A percentile compares a stretch with the other conserved stretches of the same genome.
These are phyloP conservation scores for Cladophialophora immunda DNA, from an alignment of 2,329 filamentous ascomycete genomes.

Conservation along the genomic window DNA sequence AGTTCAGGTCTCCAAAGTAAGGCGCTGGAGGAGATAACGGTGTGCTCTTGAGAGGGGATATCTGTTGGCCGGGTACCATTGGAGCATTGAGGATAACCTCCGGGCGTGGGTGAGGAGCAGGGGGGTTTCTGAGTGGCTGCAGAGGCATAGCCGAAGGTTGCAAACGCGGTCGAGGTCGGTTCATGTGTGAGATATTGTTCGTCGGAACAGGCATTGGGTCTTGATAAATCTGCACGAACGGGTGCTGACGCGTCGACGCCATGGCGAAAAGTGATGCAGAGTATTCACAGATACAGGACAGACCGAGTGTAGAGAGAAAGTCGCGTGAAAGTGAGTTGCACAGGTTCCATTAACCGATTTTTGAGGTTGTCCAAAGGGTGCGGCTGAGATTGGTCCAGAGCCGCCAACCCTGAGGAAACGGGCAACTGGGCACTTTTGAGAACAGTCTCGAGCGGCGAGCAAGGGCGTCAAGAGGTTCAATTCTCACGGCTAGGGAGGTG, in stretches of 20 bases:
- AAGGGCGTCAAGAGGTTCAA: slow-evolving; percentile 36
- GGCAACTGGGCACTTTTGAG: slow-evolving; percentile 15
- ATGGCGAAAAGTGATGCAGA: slow-evolving; percentile 32
- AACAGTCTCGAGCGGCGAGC: slow-evolving; percentile 25
- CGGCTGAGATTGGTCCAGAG: slow-evolving; percentile 21
- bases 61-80: slow-evolving; percentile 50
- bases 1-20: slow-evolving; percentile 66
- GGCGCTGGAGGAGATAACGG: slow-evolving; percentile 67
- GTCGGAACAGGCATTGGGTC: slow-evolving; percentile 59
- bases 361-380: slow-evolving; percentile 16
- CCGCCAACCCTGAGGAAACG: slow-evolving; percentile 14
- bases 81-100: slow-evolving; percentile 75
- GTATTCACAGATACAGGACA: slow-evolving; percentile 27
- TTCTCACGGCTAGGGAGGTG: slow-evolving; percentile 21
- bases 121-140: slow-evolving; percentile 37
- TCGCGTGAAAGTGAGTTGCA: slow-evolving; percentile 31
- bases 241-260: slow-evolving; percentile 48
- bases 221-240: slow-evolving; percentile 66
- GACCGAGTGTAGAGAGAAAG: slow-evolving; percentile 29
- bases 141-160: slow-evolving; percentile 63
- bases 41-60: slow-evolving; percentile 70
- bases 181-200: slow-evolving; percentile 45
- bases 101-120: slow-evolving; percentile 57
- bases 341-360: slow-evolving; percentile 31
- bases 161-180: slow-evolving; percentile 51